Percentiles rank a stretch among this genome's conserved stretches.
These are phyloP conservation scores for Pyricularia pennisetigena DNA, from an alignment of 2,329 filamentous ascomycete species.

Conservation along the genomic window DNA sequence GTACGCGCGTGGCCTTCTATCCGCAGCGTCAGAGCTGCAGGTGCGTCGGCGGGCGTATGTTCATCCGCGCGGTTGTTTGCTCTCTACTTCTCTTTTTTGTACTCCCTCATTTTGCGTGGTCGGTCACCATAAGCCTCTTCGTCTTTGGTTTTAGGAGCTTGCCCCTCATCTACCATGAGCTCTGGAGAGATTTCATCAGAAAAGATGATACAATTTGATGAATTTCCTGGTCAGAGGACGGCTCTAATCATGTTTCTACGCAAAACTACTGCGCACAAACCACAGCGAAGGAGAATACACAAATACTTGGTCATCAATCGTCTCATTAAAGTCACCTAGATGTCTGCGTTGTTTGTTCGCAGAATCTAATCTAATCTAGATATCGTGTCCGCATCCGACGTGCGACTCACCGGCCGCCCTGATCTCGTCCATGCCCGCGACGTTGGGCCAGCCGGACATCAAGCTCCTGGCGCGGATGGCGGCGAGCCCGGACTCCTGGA, in stretches of 20 bases:
- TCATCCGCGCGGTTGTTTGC: not conserved
- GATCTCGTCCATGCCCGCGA: slow-evolving; percentile 19
- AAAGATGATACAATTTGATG: not conserved
- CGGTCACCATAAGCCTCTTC: no score
- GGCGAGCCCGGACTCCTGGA: slow-evolving; percentile 15
- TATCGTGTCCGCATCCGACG: slow-evolving; percentile 23
- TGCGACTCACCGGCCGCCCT: slow-evolving; percentile 24
- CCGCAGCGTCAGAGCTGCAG: not conserved
- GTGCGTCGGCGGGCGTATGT: not conserved
- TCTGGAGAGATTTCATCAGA: not conserved
- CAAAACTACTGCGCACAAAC: not conserved
- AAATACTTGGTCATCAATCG: not conserved
- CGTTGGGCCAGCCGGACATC: slow-evolving; percentile 8
- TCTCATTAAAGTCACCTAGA: not conserved
- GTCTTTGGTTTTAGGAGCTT: no score
- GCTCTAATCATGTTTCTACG: no score
- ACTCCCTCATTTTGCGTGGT: not conserved
- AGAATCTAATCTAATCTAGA: slow-evolving; percentile 9
- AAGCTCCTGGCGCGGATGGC: slow-evolving; percentile 11
- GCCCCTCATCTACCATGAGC: no score
- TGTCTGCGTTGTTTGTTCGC: not conserved
- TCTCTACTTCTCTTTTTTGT: not conserved
- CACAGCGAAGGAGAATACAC: not conserved
- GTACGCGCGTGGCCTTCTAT: no score
- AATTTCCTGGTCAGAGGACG: not conserved